Base-by-base conservation (phyloP, 768 basidiomycete species). In the Serendipita sp. region DNA sequence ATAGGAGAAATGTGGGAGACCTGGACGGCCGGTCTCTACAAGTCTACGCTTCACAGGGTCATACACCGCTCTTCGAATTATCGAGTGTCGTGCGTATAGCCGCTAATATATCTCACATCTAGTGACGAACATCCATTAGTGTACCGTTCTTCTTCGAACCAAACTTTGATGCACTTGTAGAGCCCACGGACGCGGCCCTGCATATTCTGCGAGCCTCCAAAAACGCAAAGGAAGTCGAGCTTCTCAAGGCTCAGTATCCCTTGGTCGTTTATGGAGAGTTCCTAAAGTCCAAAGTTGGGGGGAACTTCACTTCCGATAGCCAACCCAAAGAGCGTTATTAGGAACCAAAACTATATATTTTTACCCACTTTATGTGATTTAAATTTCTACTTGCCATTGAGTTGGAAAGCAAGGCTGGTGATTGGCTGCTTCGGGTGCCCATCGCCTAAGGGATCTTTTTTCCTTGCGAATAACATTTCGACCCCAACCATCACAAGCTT, bases 81-180 rank as follows among this genome's bases (percentile, higher is more conserved):
- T 72, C 77, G 78, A 7, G 81, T 93, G 45, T 92, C 89, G 84
- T 90, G 74, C 68, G 88, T 75, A 24, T 64, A 67, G 44, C 1
- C 45, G 45, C 45, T 46, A 24, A 24, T 24, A 24, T 24, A 24
- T 46, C 45, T 11, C 13, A 46, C 45, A 24, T 24, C 24, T 46
- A 13, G 45, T 46, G 45, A 11, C 18, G 45, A 46, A 11, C 45
- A 24, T 24, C 47, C 30, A 53, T 4, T 65, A 91, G 89, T 7
- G 80, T 94, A 18, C 93, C 93, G 0, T 95, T 95, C 76, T 96
- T 96, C 79, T 95, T 89, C 68, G 93, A 95, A 73, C 92, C 93
- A 0, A 90, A 89, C 65, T 92, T 90, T 70, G 77, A 84, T 66
- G 88, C 92, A 0, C 65, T 76, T 1, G 76, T 96, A 54, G 74